A percentile compares a stretch with the other conserved stretches of the same genome.
Evolutionary conservation across 441 rosid species (phyloP).

Genomic region (Adansonia madagascariensis): DNA sequence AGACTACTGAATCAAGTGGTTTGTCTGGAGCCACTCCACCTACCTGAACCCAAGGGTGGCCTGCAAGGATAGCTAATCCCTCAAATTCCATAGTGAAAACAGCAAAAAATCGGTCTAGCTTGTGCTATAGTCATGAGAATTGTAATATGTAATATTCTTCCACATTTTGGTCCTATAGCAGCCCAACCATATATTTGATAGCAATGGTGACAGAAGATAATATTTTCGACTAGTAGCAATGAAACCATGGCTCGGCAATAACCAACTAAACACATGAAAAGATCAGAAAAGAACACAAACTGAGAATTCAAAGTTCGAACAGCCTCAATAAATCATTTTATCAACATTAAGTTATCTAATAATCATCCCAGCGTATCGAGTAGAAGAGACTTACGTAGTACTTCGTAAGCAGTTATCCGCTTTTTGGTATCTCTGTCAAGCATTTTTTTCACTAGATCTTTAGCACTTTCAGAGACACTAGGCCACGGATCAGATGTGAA

Average conservation of each 20-base stretch:
- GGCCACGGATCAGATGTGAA: slow-evolving; percentile 75
- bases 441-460: slow-evolving; percentile 62
- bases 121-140: background rate
- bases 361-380: background rate
- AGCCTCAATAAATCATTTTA: background rate
- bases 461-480: slow-evolving; percentile 58
- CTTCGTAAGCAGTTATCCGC: slow-evolving; percentile 66
- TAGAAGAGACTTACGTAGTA: slow-evolving; percentile 45
- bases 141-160: background rate
- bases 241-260: background rate
- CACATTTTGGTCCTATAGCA: background rate
- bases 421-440: slow-evolving; percentile 55
- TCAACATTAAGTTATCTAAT: background rate
- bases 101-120: background rate
- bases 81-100: background rate
- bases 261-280: background rate
- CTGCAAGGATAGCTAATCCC: slow-evolving; percentile 32
- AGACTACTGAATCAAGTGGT: slow-evolving; percentile 57
- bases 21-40: slow-evolving; percentile 64
- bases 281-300: background rate
- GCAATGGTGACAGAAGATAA: background rate
- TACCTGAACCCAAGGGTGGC: slow-evolving; percentile 68
- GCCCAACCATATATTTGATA: background rate
- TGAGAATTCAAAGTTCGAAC: background rate
- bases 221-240: background rate